A percentile compares a stretch with the other conserved stretches of the same genome.
Conservation (phyloP, 352 stramenopile species). For the Globisporangium splendens region DNA sequence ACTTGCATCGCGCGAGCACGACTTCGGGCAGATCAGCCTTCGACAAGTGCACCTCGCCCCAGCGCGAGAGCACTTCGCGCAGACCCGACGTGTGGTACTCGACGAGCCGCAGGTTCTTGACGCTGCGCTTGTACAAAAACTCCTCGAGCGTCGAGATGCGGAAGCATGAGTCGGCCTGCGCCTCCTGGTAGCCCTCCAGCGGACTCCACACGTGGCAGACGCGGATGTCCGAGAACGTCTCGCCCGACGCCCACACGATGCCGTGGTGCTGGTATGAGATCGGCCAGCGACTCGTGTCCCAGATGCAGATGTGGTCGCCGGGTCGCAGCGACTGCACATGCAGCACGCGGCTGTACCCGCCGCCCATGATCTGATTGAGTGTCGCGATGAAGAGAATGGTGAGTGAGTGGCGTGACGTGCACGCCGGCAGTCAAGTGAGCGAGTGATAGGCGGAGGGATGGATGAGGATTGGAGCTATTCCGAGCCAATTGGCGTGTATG, state of each 20-base stretch:
- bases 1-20: conserved; percentile 79
- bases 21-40: conserved; percentile 82
- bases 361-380: conserved; percentile 39
- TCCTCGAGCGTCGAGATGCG: conserved; percentile 84
- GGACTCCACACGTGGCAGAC: conserved; percentile 87
- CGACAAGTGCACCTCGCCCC: conserved; percentile 84
- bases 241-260: conserved; percentile 80
- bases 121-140: conserved; percentile 66
- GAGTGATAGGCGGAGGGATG: neutral
- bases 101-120: conserved; percentile 65
- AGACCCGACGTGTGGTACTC: conserved; percentile 84
- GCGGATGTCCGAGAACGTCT: conserved; percentile 51
- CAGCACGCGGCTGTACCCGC: conserved; percentile 76
- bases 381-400: conserved; percentile 15
- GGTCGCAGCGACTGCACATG: conserved; percentile 72
- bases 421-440: neutral
- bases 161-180: conserved; percentile 83
- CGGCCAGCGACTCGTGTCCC: conserved; percentile 83
- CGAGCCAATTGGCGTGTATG: too few species aligned
- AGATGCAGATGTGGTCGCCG: conserved; percentile 83
- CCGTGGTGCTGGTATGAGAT: conserved; percentile 86
- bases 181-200: conserved; percentile 63
- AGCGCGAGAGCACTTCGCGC: conserved; percentile 71
- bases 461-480: neutral
- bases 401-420: neutral